Conservation (phyloP, 2,329 filamentous ascomycete genomes). For the Cryphonectria carpinicola region DNA sequence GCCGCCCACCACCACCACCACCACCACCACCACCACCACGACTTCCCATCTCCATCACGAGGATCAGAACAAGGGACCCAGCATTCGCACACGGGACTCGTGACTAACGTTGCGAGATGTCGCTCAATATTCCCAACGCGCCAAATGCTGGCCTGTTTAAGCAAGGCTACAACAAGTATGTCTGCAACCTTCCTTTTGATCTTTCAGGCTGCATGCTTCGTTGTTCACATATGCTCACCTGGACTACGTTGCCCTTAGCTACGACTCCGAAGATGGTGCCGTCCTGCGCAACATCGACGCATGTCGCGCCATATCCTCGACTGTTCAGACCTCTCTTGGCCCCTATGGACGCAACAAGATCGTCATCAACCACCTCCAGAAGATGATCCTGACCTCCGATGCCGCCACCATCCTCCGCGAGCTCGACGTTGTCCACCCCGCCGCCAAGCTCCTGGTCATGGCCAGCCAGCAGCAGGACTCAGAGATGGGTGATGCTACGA, state of each 20-base stretch:
- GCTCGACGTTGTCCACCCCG: conserved; percentile 96
- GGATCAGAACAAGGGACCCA: conserved; percentile 7
- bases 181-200: conserved; percentile 13
- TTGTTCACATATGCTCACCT: conserved; percentile 23
- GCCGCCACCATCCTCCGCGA: conserved; percentile 96
- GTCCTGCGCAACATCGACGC: conserved; percentile 98
- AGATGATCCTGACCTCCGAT: conserved; percentile 99
- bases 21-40: conserved; percentile 17
- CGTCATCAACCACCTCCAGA: conserved; percentile 99
- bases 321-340: conserved; percentile 94
- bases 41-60: neutral
- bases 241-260: conserved; percentile 60
- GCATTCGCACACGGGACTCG: conserved; percentile 9
- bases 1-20: conserved; percentile 1
- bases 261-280: conserved; percentile 98
- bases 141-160: conserved; percentile 96
- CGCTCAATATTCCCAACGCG: conserved; percentile 91
- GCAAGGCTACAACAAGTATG: conserved; percentile 92
- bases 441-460: conserved; percentile 97
- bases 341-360: conserved; percentile 99
- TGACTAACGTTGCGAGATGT: conserved; percentile 63
- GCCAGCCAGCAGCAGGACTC: conserved; percentile 98
- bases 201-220: conserved; percentile 19
- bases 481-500: conserved; percentile 98
- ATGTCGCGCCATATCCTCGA: conserved; percentile 92